Evolutionary conservation across 1,284 basidiomycete genomes (phyloP).

Genomic region (Ganoderma boninense): DNA sequence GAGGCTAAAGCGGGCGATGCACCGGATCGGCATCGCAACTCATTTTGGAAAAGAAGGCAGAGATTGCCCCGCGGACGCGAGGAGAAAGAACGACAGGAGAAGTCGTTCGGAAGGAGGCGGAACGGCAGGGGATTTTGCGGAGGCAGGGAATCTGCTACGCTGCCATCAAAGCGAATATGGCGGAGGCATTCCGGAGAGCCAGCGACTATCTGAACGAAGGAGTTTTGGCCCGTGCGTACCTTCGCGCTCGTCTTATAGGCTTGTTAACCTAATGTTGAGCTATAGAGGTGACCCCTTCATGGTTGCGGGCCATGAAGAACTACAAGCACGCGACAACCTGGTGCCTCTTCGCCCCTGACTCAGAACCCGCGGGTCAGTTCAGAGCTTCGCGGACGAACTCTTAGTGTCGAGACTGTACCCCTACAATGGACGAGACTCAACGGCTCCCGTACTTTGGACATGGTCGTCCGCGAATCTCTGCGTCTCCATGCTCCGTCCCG

Average conservation of each 20-base stretch:
- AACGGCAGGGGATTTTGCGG: conserved; percentile 63
- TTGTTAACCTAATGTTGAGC: background rate
- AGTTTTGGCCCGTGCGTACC: conserved; percentile 58
- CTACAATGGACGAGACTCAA: conserved; percentile 68
- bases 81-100: conserved; percentile 41
- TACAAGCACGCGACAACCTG: conserved; percentile 54
- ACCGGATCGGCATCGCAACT: conserved; percentile 47
- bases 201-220: conserved; percentile 62
- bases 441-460: conserved; percentile 67
- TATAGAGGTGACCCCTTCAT: conserved; percentile 49
- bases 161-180: conserved; percentile 57
- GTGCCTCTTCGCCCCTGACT: conserved; percentile 72
- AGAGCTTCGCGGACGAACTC: conserved; percentile 79
- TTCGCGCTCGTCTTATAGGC: background rate
- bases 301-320: conserved; percentile 84
- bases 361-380: conserved; percentile 55
- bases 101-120: conserved; percentile 60
- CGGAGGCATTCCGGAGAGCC: conserved; percentile 48
- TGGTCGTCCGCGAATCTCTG: conserved; percentile 74
- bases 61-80: conserved; percentile 48
- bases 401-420: conserved; percentile 43
- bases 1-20: conserved; percentile 43
- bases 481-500: conserved; percentile 69
- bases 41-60: conserved; percentile 50
- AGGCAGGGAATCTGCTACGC: conserved; percentile 41